These are phyloP conservation scores for Microdochium nivale DNA, from an alignment of 2,329 filamentous ascomycete genomes.

Conservation along the genomic window DNA sequence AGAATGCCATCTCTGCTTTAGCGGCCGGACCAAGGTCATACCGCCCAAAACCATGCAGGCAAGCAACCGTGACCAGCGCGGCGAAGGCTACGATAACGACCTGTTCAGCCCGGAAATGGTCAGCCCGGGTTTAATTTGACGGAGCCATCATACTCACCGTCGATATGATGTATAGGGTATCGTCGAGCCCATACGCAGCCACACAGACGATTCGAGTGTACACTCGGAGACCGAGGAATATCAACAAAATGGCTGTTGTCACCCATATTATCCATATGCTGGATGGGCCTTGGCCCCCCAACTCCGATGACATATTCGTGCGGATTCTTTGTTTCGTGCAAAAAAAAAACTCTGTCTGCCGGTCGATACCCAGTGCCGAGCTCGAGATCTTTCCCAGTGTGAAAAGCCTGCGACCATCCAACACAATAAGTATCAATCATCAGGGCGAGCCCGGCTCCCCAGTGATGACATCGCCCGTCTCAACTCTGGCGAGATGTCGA, in stretches of 20 bases:
- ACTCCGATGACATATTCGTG: not conserved
- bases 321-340: slow-evolving; percentile 1
- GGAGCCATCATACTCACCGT: not conserved
- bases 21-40: not conserved
- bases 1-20: slow-evolving; percentile 2
- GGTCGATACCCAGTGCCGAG: no score
- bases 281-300: not conserved
- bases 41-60: slow-evolving; percentile 5
- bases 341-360: no score
- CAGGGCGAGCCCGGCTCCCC: no score
- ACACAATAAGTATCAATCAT: no score
- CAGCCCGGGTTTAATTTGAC: no score
- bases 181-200: slow-evolving; percentile 3
- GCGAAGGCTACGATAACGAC: slow-evolving; percentile 4
- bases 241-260: not conserved
- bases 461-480: no score
- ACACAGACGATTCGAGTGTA: slow-evolving; percentile 3
- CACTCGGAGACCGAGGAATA: slow-evolving; percentile 3
- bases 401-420: no score
- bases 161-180: slow-evolving; percentile 3
- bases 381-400: no score
- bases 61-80: slow-evolving; percentile 2
- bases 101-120: no score
- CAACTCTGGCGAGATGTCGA: no score
- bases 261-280: not conserved